These are phyloP conservation scores for Setaria italica DNA, from an alignment of 202 grass and related monocot species.

Conservation along the genomic window DNA sequence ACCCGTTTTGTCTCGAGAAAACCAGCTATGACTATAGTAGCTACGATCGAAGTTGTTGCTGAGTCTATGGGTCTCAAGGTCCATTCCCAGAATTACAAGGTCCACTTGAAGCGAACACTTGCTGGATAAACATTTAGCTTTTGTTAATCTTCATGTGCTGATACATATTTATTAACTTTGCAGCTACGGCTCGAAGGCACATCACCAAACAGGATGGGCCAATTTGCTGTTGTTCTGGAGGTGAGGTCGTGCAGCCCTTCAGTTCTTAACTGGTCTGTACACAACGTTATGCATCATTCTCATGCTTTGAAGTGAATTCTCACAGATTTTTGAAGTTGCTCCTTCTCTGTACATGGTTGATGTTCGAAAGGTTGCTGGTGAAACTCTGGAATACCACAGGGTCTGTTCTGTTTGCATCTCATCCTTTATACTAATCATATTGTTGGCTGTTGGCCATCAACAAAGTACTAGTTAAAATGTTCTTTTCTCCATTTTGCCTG, in stretches of 20 bases:
- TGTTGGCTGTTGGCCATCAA: background rate
- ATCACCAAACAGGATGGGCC: conserved; percentile 64
- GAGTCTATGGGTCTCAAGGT: conserved; percentile 87
- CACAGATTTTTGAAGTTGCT: conserved; percentile 93
- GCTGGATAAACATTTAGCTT: conserved; percentile 34
- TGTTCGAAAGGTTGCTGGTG: conserved; percentile 94
- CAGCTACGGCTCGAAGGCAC: conserved; percentile 90
- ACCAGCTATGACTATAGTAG: conserved; percentile 74
- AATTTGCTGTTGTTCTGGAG: conserved; percentile 90
- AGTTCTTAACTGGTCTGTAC: conserved; percentile 18
- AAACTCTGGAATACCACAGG: conserved; percentile 95
- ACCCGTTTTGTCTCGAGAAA: conserved; percentile 94
- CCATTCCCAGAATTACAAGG: conserved; percentile 94
- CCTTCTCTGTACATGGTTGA: conserved; percentile 97
- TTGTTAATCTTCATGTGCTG: conserved; percentile 30
- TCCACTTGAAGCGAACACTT: conserved; percentile 48
- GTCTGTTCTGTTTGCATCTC: conserved; percentile 50
- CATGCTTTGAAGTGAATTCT: conserved; percentile 40
- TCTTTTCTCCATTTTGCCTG: background rate
- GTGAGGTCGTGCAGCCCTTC: conserved; percentile 38
- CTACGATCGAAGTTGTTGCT: conserved; percentile 73
- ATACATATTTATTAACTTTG: conserved; percentile 37
- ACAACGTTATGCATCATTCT: conserved; percentile 17
- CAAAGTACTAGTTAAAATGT: background rate
- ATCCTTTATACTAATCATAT: background rate